Conservation (phyloP, 148 eudicot species). For the Nepenthes mirabilis region DNA sequence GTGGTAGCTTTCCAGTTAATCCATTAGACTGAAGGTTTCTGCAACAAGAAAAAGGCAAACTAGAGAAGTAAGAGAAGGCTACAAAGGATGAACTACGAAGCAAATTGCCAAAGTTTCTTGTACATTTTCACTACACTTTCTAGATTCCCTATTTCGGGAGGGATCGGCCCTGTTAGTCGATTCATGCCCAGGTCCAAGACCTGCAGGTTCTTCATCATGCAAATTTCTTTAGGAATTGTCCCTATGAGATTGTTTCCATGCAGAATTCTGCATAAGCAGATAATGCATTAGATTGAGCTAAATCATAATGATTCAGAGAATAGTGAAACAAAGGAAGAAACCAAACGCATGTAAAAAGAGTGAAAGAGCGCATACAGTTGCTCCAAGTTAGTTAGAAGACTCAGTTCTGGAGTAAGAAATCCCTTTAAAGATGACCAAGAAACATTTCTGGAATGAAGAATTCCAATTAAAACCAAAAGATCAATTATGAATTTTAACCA, state of each 20-base stretch:
- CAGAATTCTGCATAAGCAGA: constrained; percentile 36
- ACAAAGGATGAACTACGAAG: not conserved
- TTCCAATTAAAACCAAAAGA: not conserved
- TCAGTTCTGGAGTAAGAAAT: constrained; percentile 72
- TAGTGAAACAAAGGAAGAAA: not conserved
- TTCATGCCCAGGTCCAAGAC: constrained; percentile 81
- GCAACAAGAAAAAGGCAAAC: constrained; percentile 7
- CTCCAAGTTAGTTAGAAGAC: constrained; percentile 42
- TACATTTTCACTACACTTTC: constrained; percentile 53
- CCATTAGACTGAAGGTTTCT: constrained; percentile 83
- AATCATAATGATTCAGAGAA: not conserved
- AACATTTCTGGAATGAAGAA: constrained; percentile 53
- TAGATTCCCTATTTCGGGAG: constrained; percentile 63
- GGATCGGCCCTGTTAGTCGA: constrained; percentile 66
- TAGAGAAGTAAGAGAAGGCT: not conserved
- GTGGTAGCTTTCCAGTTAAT: constrained; percentile 63
- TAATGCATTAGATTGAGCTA: constrained; percentile 6
- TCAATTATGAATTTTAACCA: not conserved
- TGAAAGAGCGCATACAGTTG: constrained; percentile 45
- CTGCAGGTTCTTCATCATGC: constrained; percentile 44
- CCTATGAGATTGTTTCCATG: constrained; percentile 76
- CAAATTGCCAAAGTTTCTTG: not conserved
- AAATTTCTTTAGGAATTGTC: constrained; percentile 73
- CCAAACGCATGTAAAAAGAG: not conserved
- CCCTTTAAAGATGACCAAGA: constrained; percentile 75